These are phyloP conservation scores for Paecilomyces formosus DNA, from an alignment of 2,329 filamentous ascomycete species.

Conservation along the genomic window DNA sequence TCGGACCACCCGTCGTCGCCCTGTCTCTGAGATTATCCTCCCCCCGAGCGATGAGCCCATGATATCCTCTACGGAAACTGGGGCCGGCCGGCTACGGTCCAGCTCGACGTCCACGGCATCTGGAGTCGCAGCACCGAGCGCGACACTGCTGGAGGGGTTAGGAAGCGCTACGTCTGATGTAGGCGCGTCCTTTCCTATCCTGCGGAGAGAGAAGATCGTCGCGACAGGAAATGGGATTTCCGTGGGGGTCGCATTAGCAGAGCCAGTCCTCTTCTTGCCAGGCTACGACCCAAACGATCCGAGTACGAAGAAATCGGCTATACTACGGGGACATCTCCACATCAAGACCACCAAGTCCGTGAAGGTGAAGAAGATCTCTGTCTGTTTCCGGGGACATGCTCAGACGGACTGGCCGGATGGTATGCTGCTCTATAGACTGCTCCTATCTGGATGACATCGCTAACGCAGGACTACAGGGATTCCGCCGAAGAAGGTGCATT, in stretches of 20 bases:
- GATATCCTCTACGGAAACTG: slow-evolving; percentile 14
- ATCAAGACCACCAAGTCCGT: slow-evolving; percentile 78
- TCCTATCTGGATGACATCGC: not conserved
- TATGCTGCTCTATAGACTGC: slow-evolving; percentile 16
- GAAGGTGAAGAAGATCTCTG: slow-evolving; percentile 84
- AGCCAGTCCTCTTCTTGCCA: slow-evolving; percentile 43
- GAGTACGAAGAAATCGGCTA: slow-evolving; percentile 62
- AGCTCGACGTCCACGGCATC: slow-evolving; percentile 21
- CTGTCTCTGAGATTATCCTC: slow-evolving; percentile 29
- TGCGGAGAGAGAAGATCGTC: slow-evolving; percentile 40
- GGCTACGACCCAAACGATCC: slow-evolving; percentile 42
- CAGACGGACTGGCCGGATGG: slow-evolving; percentile 94
- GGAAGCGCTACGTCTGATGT: slow-evolving; percentile 17
- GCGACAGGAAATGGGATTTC: slow-evolving; percentile 43
- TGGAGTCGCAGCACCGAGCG: slow-evolving; percentile 9
- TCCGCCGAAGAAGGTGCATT: slow-evolving; percentile 75
- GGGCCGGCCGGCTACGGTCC: slow-evolving; percentile 17
- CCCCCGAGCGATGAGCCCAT: slow-evolving; percentile 26
- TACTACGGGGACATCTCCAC: slow-evolving; percentile 77
- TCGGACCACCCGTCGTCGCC: slow-evolving; percentile 17
- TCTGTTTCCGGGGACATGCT: slow-evolving; percentile 78
- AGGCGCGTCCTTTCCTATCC: slow-evolving; percentile 22
- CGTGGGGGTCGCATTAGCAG: slow-evolving; percentile 39
- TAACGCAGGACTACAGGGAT: slow-evolving; percentile 49
- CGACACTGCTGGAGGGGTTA: slow-evolving; percentile 12